Evolutionary conservation across 306 rosid genomes (phyloP).

Genomic region (Trifolium fragiferum): DNA sequence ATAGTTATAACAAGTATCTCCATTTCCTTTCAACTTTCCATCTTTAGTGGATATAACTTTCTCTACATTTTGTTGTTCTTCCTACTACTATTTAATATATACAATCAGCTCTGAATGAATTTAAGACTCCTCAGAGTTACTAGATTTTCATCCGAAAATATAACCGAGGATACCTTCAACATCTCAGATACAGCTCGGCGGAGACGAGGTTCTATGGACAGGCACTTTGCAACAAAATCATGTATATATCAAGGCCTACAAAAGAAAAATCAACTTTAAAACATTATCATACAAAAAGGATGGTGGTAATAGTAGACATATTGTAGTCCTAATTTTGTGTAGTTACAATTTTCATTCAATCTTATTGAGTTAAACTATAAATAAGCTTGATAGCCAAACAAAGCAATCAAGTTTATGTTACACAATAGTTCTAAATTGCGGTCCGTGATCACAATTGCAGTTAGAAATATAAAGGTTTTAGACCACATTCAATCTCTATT

Average conservation of each 20-base stretch:
- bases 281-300: neutral
- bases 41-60: neutral
- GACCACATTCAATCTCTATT: too few species aligned
- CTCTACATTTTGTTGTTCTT: constrained; percentile 8
- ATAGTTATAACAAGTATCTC: constrained; percentile 5
- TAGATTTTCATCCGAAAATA: constrained; percentile 17
- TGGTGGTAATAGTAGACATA: too few species aligned
- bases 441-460: neutral
- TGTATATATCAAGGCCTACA: constrained; percentile 92
- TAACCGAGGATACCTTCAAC: constrained; percentile 75
- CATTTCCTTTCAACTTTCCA: constrained; percentile 27
- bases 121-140: constrained; percentile 24
- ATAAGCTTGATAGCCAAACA: neutral
- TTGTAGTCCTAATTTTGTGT: neutral
- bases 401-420: neutral
- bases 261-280: constrained; percentile 42
- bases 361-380: neutral
- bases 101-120: constrained; percentile 26
- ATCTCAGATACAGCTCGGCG: constrained; percentile 94
- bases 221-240: constrained; percentile 96
- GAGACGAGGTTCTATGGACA: constrained; percentile 90
- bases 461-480: too few species aligned
- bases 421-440: neutral
- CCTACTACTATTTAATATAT: neutral
- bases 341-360: neutral